Percentiles rank a stretch among this genome's conserved stretches.
Conservation (phyloP, 768 basidiomycete species). For the Kwoniella europaea region DNA sequence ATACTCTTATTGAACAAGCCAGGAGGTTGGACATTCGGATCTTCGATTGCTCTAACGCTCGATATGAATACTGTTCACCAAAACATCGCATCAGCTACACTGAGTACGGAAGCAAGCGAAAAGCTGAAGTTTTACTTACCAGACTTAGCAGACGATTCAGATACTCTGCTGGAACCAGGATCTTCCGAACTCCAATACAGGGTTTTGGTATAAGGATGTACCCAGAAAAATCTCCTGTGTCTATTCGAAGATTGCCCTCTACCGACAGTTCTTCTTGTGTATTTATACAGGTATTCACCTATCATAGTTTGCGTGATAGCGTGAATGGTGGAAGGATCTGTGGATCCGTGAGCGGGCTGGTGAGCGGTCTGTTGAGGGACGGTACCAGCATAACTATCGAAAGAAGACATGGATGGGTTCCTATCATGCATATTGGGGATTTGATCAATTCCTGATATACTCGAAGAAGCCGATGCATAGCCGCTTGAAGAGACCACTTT, state of each 20-base stretch:
- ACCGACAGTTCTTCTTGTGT: conserved; percentile 85
- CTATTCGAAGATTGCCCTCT: conserved; percentile 87
- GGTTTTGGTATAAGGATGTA: conserved; percentile 98
- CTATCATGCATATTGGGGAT: conserved; percentile 17
- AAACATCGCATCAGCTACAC: not conserved
- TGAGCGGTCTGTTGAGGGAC: not conserved
- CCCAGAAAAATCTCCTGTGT: conserved; percentile 98
- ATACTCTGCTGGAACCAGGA: conserved; percentile 83
- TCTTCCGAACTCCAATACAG: conserved; percentile 96
- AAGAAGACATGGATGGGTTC: conserved; percentile 48
- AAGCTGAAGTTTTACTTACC: conserved; percentile 66
- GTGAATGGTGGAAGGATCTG: conserved; percentile 89
- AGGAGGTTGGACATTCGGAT: conserved; percentile 94
- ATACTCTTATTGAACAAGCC: conserved; percentile 92
- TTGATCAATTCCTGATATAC: conserved; percentile 31
- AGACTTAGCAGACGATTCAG: conserved; percentile 94
- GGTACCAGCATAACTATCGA: conserved; percentile 29
- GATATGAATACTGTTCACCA: conserved; percentile 80
- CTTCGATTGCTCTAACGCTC: conserved; percentile 85
- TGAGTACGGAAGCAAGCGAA: not conserved
- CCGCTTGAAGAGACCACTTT: conserved; percentile 41
- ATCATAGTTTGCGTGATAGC: conserved; percentile 99
- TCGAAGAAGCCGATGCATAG: conserved; percentile 37
- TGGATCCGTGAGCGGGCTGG: conserved; percentile 61
- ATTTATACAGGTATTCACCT: conserved; percentile 97